Evolutionary conservation across 1,284 basidiomycete genomes (phyloP), one percentile per base, ranked within the genome.

Genomic region (Boletellus sp.): DNA sequence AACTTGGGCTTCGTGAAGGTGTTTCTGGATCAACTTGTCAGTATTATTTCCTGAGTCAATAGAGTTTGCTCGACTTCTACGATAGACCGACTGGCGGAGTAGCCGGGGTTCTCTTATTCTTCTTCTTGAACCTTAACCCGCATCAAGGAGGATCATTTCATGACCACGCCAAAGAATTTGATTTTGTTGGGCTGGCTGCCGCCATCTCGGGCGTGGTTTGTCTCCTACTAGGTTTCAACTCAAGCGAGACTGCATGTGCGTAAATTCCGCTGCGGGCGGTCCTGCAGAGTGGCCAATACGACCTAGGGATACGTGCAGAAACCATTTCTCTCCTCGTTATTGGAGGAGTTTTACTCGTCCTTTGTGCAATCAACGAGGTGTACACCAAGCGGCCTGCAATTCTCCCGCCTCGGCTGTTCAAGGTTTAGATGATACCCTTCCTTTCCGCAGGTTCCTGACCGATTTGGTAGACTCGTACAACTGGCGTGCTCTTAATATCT

Each of bases 321-420:
- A 74, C 80, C 0, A 78, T 80, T 45, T 71, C 69, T 5, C 66
- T 77, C 5, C 69, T 84, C 32, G 67, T 64, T 5, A 63, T 77
- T 20, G 81, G 80, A 13, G 64, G 58, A 2, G 57, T 63, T 21
- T 47, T 74, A 2, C 64, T 82, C 39, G 41, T 70, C 8, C 47
- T 61, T 0, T 72, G 67, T n/a, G 62, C 66, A 17, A 47, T 71
- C 21, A 74, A 77, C 55, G 78, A 78, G 50, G 44, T 74, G 8
- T 61, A 59, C 27, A 81, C 79, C 0, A 73, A 70, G 47, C 70
- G 73, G 10, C 69, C 69, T 17, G 73, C 80, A 0, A 76, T 84
- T 48, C 70, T 83, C 13, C 73, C 78, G 1, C 69, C 73, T 8
- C 64, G 76, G 8, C 44, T 79, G 14, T 76, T 78, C 60, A 65